Conservation (phyloP, 768 basidiomycete species). For the Gautieria morchelliformis region DNA sequence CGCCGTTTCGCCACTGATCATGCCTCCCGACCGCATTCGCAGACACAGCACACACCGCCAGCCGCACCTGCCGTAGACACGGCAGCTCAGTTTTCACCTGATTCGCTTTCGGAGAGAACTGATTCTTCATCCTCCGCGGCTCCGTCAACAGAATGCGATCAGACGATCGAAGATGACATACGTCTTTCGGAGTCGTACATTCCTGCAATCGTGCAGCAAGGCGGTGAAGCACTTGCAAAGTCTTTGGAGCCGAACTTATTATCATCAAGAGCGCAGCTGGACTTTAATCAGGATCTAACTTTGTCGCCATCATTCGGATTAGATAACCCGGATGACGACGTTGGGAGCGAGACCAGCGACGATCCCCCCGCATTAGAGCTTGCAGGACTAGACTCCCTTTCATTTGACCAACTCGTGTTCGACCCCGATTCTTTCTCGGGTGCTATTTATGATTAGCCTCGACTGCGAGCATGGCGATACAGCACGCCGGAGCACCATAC, state of each 20-base stretch:
- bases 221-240: background rate
- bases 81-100: background rate
- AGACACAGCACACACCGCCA: background rate
- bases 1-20: background rate
- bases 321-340: background rate
- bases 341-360: background rate
- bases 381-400: background rate
- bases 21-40: background rate
- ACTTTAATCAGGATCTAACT: background rate
- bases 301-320: background rate
- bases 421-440: background rate
- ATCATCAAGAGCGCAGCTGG: background rate
- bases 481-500: background rate
- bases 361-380: background rate
- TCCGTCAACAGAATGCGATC: too few relatives aligned
- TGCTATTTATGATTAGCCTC: background rate
- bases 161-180: too few relatives aligned
- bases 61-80: background rate
- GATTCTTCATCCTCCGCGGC: background rate
- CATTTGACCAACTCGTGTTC: background rate
- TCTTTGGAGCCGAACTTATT: background rate
- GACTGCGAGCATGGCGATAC: background rate
- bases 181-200: background rate
- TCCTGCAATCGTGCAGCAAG: background rate
- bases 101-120: background rate